Evolutionary conservation across 2,329 filamentous ascomycete genomes (phyloP).

Genomic region (Ophiostoma angusticollis): DNA sequence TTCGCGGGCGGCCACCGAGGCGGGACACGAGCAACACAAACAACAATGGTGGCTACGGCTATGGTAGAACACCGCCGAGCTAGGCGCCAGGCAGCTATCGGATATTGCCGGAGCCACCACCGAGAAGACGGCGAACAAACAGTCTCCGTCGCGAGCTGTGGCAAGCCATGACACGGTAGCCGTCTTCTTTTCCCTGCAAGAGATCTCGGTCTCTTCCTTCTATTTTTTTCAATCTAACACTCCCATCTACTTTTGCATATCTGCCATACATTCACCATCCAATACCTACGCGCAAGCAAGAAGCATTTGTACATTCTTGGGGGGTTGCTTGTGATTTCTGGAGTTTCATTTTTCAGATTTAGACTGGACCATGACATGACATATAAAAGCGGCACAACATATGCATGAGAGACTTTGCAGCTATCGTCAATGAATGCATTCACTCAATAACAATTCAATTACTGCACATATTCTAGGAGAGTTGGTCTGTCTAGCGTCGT

Average conservation of each 20-base stretch:
- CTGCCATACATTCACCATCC: too few relatives aligned
- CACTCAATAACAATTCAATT: too few relatives aligned
- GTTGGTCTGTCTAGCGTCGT: too few relatives aligned
- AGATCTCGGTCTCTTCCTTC: too few relatives aligned
- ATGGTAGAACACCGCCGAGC: conserved; percentile 7
- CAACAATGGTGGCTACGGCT: conserved; percentile 4
- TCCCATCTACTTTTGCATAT: too few relatives aligned
- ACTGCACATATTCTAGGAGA: too few relatives aligned
- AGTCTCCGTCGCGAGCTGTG: conserved; percentile 9
- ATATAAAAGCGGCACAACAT: conserved; percentile 3
- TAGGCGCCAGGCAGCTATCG: conserved; percentile 10
- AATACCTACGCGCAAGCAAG: too few relatives aligned
- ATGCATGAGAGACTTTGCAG: not conserved
- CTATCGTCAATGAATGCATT: conserved; percentile 5
- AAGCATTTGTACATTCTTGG: not conserved
- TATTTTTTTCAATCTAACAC: not conserved
- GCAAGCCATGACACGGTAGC: not conserved
- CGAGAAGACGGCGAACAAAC: conserved; percentile 1
- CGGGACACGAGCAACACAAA: conserved; percentile 5
- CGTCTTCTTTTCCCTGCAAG: not conserved
- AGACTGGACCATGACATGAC: not conserved
- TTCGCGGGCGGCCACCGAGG: conserved; percentile 27
- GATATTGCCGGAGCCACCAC: not conserved
- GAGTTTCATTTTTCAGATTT: not conserved
- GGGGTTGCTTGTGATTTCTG: not conserved